Percentiles rank a stretch among this genome's conserved stretches.
These are phyloP conservation scores for Pyrenophora graminea DNA, from an alignment of 2,329 filamentous ascomycete species.

Conservation along the genomic window DNA sequence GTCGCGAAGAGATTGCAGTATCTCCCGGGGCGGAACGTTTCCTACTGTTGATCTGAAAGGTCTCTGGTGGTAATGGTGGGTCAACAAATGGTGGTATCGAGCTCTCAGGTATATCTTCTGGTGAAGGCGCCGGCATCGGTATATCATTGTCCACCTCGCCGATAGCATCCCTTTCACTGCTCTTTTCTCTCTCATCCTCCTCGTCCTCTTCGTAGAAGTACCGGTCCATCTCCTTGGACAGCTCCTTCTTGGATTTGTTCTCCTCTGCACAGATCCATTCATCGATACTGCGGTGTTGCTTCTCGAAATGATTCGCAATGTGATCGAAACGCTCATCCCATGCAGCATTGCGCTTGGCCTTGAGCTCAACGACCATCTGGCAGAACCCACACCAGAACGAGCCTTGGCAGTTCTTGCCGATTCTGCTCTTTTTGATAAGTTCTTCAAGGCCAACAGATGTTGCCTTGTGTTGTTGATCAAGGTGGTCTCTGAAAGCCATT, in stretches of 20 bases:
- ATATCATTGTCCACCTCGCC: constrained; percentile 6
- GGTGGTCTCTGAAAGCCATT: constrained; percentile 65
- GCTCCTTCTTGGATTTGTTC: constrained; percentile 41
- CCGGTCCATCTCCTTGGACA: constrained; percentile 24
- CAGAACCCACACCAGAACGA: constrained; percentile 93
- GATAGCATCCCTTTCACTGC: constrained; percentile 10
- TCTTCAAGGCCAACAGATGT: constrained; percentile 33
- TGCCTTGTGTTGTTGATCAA: constrained; percentile 57
- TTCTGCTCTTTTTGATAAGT: constrained; percentile 59
- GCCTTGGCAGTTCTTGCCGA: constrained; percentile 66
- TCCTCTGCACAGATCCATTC: constrained; percentile 59
- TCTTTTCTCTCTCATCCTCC: constrained; percentile 13
- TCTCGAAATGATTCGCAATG: constrained; percentile 73
- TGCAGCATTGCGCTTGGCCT: constrained; percentile 56
- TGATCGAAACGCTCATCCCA: constrained; percentile 70
- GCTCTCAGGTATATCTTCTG: not conserved
- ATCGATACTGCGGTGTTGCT: constrained; percentile 56
- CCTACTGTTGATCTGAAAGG: not conserved
- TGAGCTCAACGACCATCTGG: constrained; percentile 56
- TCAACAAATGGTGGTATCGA: not conserved
- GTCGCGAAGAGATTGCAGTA: not conserved
- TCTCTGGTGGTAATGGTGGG: not conserved
- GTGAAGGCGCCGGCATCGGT: not conserved
- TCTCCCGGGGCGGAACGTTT: not conserved
- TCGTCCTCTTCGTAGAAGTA: constrained; percentile 22